Percentiles rank a stretch among this genome's conserved stretches.
These are phyloP conservation scores for Pythium phragmitis DNA, from an alignment of 352 stramenopile species.

Conservation along the genomic window DNA sequence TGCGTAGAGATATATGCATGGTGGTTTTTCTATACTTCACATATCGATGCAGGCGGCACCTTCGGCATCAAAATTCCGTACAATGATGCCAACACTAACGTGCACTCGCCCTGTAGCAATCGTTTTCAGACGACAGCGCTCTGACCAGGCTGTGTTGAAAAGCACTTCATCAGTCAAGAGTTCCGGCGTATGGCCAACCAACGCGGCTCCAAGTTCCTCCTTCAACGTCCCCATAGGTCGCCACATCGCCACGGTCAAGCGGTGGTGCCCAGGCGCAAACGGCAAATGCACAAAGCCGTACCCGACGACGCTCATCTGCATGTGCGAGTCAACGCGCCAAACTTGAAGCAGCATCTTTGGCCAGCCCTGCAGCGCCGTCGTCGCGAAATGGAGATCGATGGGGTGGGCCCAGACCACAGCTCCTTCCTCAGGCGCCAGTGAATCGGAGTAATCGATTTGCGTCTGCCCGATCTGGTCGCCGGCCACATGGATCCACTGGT, in stretches of 20 bases:
- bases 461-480: constrained; percentile 62
- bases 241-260: constrained; percentile 51
- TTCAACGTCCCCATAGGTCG: constrained; percentile 51
- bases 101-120: constrained; percentile 56
- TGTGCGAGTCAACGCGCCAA: constrained; percentile 50
- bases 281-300: constrained; percentile 65
- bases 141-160: constrained; percentile 52
- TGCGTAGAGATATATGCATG: constrained; percentile 2
- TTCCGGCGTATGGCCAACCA: constrained; percentile 56
- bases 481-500: constrained; percentile 52
- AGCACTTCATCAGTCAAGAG: constrained; percentile 58
- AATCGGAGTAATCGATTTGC: constrained; percentile 52
- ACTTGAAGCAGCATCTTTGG: constrained; percentile 67
- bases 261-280: constrained; percentile 50
- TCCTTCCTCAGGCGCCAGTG: constrained; percentile 18
- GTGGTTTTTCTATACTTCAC: constrained; percentile 12
- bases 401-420: constrained; percentile 59
- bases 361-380: constrained; percentile 58
- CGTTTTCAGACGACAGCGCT: constrained; percentile 61
- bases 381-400: constrained; percentile 66
- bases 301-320: constrained; percentile 46
- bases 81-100: constrained; percentile 47
- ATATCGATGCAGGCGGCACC: constrained; percentile 17
- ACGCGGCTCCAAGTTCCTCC: constrained; percentile 43
- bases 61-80: constrained; percentile 41